Base-by-base conservation (phyloP, 345 rosid species). In the Noccaea caerulescens region DNA sequence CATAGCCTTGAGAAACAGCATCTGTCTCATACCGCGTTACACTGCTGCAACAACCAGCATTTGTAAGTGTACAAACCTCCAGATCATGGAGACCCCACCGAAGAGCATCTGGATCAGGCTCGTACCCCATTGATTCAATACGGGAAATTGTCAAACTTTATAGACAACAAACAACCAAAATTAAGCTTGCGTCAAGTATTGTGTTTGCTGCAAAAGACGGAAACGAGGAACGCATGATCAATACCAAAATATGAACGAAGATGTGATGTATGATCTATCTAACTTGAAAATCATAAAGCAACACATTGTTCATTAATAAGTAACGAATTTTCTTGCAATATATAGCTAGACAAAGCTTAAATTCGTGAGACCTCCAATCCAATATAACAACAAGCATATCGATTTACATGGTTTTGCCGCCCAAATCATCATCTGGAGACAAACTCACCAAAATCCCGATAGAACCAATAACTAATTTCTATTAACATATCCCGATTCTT, bases 1-100 rank as follows among this genome's bases (percentile, higher is more conserved):
- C 85, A 67, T 76, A 77, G 32, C 76, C 92, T 18, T 85, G 83
- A 68, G 79, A 69, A 58, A 80, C 68, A 67, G 23, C 57, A 67
- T 80, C 84, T 7, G 78, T 68, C 20, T 77, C 91, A 76, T 71
- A 85, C 54, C 12, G 80, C 5, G 91, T 86, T 32, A 87, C 79
- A 58, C 84, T 80, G 61, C 55, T 43, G 44, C 72, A 71, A 23
- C 86, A 79, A 52, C 92, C 91, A 34, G 84, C 74, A 79, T 77
- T 84, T 10, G 88, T 67, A 75, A 82, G 77, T 16, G 86, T 37
- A 68, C 88, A 88, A 66, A 82, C 85, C 69, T 85, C 86, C 4
- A 93, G 76, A 39, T 75, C 83, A 61, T 85, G 78, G 27, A 91
- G 92, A 77, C 89, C 91, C 97, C 98, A 93, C 3, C 91, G 83